Base-by-base conservation (phyloP, 2,329 filamentous ascomycete species). In the Periconia macrospinosa region DNA sequence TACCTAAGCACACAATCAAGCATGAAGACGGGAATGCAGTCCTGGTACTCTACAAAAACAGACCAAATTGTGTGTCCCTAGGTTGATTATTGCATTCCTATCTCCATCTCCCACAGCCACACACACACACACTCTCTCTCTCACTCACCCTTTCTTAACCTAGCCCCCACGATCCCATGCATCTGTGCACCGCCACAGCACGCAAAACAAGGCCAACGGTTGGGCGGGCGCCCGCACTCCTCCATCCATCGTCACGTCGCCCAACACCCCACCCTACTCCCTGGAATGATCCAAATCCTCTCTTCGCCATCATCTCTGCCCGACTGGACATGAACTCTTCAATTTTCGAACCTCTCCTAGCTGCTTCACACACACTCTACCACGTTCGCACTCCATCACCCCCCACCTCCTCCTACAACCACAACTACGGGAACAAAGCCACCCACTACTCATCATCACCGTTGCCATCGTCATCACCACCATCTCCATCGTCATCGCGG, bases 261-360 rank as follows among this genome's bases (percentile, higher is more conserved):
- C 45, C 43, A 41, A 35, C 19, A 27, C 30, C 8, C 9, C 42
- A n/a, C 41, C 9, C 40, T 40, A 41, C 49, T 20, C 18, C 19
- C 18, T 19, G 19, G 23, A 45, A 19, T 42, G 17, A 18, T 30
- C 23, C 18, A 45, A 11, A 30, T 9, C 6, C 23, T 33, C 19
- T 40, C 20, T 20, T 60, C 56, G 60, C 61, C 60, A 58, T 53
- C 63, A 63, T 55, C 47, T 58, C 47, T 51, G 59, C 41, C 53
- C 52, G 55, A 55, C 65, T 70, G 68, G 70, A 71, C 55, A 73
- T 73, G 70, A 67, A 62, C 62, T 58, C 64, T 67, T 56, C 66
- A 68, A 65, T 54, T 14, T 14, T n/a, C 60, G 53, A 59, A 50
- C 56, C 47, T 60, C 46, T 57, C 60, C 44, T 47, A 61, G 55